Conservation (phyloP, 169 alveolate species). For the Plasmodium falciparum region DNA sequence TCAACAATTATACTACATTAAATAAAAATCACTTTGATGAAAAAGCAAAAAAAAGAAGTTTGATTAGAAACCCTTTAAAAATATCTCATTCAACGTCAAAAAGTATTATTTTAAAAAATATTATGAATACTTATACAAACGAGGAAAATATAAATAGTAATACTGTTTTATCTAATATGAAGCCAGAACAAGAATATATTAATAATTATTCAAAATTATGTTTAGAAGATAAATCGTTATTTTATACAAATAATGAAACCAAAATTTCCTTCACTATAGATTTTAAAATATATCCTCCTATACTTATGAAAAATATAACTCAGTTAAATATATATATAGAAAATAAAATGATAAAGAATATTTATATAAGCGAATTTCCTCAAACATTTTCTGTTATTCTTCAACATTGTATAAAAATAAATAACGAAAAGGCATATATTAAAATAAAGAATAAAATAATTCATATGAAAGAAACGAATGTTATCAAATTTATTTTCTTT, state of each 20-base stretch:
- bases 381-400: conserved; percentile 59
- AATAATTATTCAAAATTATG: neutral
- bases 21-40: too few relatives aligned
- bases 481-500: conserved; percentile 45
- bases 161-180: too few relatives aligned
- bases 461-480: conserved; percentile 41
- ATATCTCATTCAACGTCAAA: too few relatives aligned
- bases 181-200: neutral
- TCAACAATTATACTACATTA: too few relatives aligned
- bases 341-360: conserved; percentile 28
- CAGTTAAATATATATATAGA: conserved; percentile 33
- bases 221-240: neutral
- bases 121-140: too few relatives aligned
- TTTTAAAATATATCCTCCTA: conserved; percentile 65
- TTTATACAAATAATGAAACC: neutral
- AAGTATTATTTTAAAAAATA: too few relatives aligned
- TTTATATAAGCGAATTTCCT: conserved; percentile 64
- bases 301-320: conserved; percentile 43
- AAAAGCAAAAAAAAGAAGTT: too few relatives aligned
- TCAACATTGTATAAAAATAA: conserved; percentile 27
- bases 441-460: conserved; percentile 57
- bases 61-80: too few relatives aligned
- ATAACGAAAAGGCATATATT: conserved; percentile 22
- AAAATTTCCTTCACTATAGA: conserved; percentile 35
- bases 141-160: too few relatives aligned